A percentile compares a stretch with the other conserved stretches of the same genome.
phyloP scores from a whole-genome alignment of 2,329 filamentous ascomycete species.

The Graphium sp. region DNA sequence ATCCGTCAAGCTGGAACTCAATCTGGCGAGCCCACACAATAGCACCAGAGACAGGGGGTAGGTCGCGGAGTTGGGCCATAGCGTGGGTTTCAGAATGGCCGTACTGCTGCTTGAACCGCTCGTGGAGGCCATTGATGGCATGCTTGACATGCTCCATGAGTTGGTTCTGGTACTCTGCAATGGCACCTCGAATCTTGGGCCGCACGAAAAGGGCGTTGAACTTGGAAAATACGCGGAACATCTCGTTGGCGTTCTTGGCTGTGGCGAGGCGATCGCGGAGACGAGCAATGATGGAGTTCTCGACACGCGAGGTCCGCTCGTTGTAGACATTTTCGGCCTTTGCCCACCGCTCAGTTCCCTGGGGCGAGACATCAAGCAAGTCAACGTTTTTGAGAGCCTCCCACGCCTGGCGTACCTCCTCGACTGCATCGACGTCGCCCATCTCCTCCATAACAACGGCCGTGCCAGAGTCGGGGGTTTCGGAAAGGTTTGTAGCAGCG shows the following conservation, averaged over 20 bases:
- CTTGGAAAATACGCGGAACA: slow-evolving; percentile 99
- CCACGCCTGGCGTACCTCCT: slow-evolving; percentile 91
- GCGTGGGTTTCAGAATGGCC: slow-evolving; percentile 94
- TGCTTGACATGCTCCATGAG: slow-evolving; percentile 96
- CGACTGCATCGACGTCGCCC: slow-evolving; percentile 90
- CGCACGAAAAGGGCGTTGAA: slow-evolving; percentile 98
- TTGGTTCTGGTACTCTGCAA: slow-evolving; percentile 94
- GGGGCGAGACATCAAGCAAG: slow-evolving; percentile 75
- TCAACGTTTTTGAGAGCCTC: slow-evolving; percentile 89
- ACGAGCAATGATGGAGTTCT: slow-evolving; percentile 96
- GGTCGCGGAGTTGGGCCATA: slow-evolving; percentile 92
- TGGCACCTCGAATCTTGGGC: slow-evolving; percentile 96
- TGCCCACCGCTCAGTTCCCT: slow-evolving; percentile 84
- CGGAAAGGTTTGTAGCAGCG: slow-evolving; percentile 33
- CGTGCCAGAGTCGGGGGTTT: slow-evolving; percentile 32
- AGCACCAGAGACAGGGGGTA: slow-evolving; percentile 88
- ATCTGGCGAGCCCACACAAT: slow-evolving; percentile 98
- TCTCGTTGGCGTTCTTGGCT: slow-evolving; percentile 94
- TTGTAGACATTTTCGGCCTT: slow-evolving; percentile 94
- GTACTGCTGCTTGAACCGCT: slow-evolving; percentile 98
- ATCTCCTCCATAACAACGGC: slow-evolving; percentile 77
- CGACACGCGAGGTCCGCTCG: slow-evolving; percentile 87
- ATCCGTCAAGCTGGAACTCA: slow-evolving; percentile 83
- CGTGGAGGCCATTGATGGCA: slow-evolving; percentile 82
- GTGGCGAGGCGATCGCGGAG: slow-evolving; percentile 84